Percentiles rank a stretch among this genome's conserved stretches.
Conservation (phyloP, 306 rosid genomes). For the Hippophae tibetana region DNA sequence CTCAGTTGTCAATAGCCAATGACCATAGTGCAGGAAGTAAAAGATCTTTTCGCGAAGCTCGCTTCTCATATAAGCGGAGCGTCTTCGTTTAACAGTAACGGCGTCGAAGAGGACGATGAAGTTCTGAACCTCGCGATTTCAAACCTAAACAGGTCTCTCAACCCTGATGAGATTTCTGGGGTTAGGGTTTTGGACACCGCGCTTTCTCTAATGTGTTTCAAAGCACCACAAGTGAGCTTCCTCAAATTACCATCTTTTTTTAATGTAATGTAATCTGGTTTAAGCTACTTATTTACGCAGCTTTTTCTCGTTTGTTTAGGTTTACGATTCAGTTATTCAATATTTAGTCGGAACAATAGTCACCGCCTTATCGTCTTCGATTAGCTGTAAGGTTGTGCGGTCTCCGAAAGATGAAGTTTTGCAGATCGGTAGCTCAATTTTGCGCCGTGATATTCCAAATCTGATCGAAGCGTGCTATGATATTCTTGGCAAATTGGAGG, state of each 20-base stretch:
- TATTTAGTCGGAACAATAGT: slow-evolving; percentile 17
- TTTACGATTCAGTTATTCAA: slow-evolving; percentile 23
- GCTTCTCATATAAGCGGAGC: slow-evolving; percentile 23
- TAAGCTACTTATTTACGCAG: background rate
- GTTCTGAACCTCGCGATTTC: slow-evolving; percentile 22
- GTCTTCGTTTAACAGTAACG: slow-evolving; percentile 1
- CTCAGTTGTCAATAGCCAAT: background rate
- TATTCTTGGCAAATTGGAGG: slow-evolving; percentile 21
- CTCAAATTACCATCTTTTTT: background rate
- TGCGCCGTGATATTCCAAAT: slow-evolving; percentile 13
- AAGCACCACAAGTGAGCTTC: slow-evolving; percentile 25
- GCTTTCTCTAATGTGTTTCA: slow-evolving; percentile 36
- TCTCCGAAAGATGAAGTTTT: slow-evolving; percentile 17
- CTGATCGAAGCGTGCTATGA: slow-evolving; percentile 21
- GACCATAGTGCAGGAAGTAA: slow-evolving; percentile 18
- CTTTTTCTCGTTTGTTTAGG: slow-evolving; percentile 14
- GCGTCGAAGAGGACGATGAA: slow-evolving; percentile 4
- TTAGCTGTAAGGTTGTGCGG: slow-evolving; percentile 20
- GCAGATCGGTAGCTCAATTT: slow-evolving; percentile 27
- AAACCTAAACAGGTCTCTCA: slow-evolving; percentile 25
- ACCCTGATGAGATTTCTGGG: slow-evolving; percentile 20
- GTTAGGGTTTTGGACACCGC: slow-evolving; percentile 32
- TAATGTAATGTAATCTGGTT: background rate
- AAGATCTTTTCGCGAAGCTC: slow-evolving; percentile 26
- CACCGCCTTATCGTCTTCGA: slow-evolving; percentile 20